Conservation (phyloP, 257 asterid species). For the Solanum sitiens region DNA sequence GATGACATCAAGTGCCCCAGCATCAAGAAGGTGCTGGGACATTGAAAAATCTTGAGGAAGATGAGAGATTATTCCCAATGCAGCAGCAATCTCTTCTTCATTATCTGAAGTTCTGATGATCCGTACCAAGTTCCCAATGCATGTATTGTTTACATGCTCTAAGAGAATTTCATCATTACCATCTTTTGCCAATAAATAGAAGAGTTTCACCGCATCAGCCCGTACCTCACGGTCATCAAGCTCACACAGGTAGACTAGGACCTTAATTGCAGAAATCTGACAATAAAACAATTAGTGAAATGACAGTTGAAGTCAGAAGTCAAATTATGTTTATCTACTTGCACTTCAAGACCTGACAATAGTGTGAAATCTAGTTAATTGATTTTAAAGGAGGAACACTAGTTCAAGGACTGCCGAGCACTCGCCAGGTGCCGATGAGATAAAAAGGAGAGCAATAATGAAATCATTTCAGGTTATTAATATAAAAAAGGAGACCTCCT, state of each 20-base stretch:
- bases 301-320: not conserved
- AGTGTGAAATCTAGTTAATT: not conserved
- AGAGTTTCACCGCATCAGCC: conserved; percentile 30
- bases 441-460: not conserved
- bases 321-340: not conserved
- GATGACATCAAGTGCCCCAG: conserved; percentile 24
- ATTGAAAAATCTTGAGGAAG: conserved; percentile 18
- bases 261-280: conserved; percentile 34
- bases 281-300: not conserved
- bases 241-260: conserved; percentile 32
- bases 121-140: conserved; percentile 11
- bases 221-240: conserved; percentile 14
- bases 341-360: not conserved
- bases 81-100: conserved; percentile 25
- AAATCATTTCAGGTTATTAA: not conserved
- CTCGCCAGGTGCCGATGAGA: not conserved
- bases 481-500: not conserved
- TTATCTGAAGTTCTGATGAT: conserved; percentile 19
- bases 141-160: conserved; percentile 22
- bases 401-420: not conserved
- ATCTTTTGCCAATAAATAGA: conserved; percentile 22
- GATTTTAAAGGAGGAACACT: not conserved
- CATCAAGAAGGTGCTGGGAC: conserved; percentile 12
- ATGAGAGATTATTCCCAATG: conserved; percentile 25
- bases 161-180: conserved; percentile 19